These are phyloP conservation scores for Phlyctochytrium planicorne DNA, from an alignment of 192 early-diverging fungal species.

Conservation along the genomic window DNA sequence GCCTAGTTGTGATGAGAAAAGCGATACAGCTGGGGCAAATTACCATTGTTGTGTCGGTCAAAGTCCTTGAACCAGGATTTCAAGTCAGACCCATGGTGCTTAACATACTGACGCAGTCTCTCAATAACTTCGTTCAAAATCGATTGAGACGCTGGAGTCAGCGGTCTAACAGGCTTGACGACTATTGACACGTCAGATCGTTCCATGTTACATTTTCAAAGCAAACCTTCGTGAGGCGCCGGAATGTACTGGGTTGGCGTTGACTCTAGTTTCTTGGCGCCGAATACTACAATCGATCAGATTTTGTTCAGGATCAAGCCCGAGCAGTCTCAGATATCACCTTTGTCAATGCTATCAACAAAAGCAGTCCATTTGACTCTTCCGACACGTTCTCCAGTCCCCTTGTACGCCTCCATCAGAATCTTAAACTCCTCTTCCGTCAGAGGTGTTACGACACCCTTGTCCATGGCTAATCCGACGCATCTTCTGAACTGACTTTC, in stretches of 20 bases:
- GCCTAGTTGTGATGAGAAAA: slow-evolving; percentile 18
- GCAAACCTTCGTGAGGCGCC: slow-evolving; percentile 39
- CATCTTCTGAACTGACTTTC: slow-evolving; percentile 49
- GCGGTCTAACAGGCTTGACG: slow-evolving; percentile 41
- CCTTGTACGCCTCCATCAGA: slow-evolving; percentile 38
- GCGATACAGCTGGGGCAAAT: not conserved
- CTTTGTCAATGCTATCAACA: slow-evolving; percentile 54
- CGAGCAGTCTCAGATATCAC: slow-evolving; percentile 17
- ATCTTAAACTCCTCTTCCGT: slow-evolving; percentile 35
- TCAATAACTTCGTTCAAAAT: slow-evolving; percentile 39
- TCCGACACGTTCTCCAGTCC: slow-evolving; percentile 12
- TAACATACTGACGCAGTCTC: slow-evolving; percentile 44
- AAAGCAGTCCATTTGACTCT: slow-evolving; percentile 50
- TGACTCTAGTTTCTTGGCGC: slow-evolving; percentile 42
- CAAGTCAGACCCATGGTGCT: slow-evolving; percentile 55
- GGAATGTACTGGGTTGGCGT: slow-evolving; percentile 43
- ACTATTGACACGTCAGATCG: slow-evolving; percentile 19
- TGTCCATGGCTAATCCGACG: slow-evolving; percentile 41
- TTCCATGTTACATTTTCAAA: not conserved
- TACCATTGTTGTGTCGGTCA: slow-evolving; percentile 58
- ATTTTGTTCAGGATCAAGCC: not conserved
- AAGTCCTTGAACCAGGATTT: slow-evolving; percentile 64
- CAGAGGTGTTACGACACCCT: slow-evolving; percentile 32
- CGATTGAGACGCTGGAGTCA: slow-evolving; percentile 37
- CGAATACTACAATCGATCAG: slow-evolving; percentile 40